Evolutionary conservation across 2,329 filamentous ascomycete species (phyloP).

Genomic region (Colletotrichum sp.): DNA sequence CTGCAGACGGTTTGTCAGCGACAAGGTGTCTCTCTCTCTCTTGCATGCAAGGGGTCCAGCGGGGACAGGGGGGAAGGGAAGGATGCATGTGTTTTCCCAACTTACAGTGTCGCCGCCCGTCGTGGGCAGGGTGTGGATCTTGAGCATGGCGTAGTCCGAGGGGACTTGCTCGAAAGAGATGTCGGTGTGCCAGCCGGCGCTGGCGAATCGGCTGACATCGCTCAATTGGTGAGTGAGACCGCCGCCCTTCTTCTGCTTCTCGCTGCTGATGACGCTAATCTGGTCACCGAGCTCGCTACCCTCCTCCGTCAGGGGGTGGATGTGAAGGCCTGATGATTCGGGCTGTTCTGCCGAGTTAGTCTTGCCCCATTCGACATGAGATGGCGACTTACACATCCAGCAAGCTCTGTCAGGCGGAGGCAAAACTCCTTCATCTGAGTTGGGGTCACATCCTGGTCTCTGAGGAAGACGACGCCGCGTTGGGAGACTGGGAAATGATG

Average conservation of each 20-base stretch:
- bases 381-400: slow-evolving; percentile 28
- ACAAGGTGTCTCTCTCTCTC: not conserved
- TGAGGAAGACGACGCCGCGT: slow-evolving; percentile 42
- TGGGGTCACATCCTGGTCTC: slow-evolving; percentile 39
- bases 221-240: slow-evolving; percentile 56
- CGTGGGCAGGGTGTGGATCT: slow-evolving; percentile 45
- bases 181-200: slow-evolving; percentile 34
- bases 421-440: slow-evolving; percentile 42
- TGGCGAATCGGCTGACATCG: slow-evolving; percentile 53
- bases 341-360: slow-evolving; percentile 34
- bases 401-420: slow-evolving; percentile 34
- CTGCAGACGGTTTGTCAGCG: slow-evolving; percentile 32
- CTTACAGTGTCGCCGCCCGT: slow-evolving; percentile 46
- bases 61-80: not conserved
- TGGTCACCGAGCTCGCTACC: slow-evolving; percentile 58
- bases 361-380: not conserved
- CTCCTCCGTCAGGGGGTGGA: slow-evolving; percentile 59
- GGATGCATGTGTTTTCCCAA: not conserved
- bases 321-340: slow-evolving; percentile 53
- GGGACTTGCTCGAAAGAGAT: slow-evolving; percentile 51
- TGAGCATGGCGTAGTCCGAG: slow-evolving; percentile 52
- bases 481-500: slow-evolving; percentile 30
- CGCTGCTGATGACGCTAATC: slow-evolving; percentile 60
- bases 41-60: not conserved
- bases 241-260: slow-evolving; percentile 60